These are phyloP conservation scores for Kondoa subrosea DNA, from an alignment of 768 basidiomycete species.

Conservation along the genomic window DNA sequence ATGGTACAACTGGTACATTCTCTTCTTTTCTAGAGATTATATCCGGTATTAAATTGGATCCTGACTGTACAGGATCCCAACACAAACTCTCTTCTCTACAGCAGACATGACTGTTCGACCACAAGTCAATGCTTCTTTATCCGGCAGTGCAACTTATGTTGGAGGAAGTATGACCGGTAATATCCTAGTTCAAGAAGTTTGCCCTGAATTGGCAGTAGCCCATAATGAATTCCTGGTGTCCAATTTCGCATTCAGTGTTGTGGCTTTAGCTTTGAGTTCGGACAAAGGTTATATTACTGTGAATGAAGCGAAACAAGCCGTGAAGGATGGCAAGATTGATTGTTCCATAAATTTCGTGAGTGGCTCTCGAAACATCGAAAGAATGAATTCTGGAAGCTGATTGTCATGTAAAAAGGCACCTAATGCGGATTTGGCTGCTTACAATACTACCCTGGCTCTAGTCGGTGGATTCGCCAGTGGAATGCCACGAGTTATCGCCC, in stretches of 20 bases:
- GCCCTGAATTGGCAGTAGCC: not conserved
- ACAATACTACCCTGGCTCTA: slow-evolving; percentile 3
- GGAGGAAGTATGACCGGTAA: not conserved
- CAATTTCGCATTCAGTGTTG: not conserved
- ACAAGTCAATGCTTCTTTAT: not conserved
- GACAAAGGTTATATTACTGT: not conserved
- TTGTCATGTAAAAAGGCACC: not conserved
- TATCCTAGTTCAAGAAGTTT: not conserved
- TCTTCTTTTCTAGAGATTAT: no score
- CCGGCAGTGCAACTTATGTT: not conserved
- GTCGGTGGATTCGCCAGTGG: slow-evolving; percentile 1
- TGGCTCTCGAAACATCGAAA: not conserved
- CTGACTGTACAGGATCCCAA: not conserved
- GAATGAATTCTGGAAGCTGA: not conserved
- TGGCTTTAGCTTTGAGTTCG: not conserved
- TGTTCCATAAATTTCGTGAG: not conserved
- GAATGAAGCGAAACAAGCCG: not conserved
- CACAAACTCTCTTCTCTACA: not conserved
- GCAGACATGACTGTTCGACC: not conserved
- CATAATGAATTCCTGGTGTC: not conserved
- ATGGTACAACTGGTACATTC: no score
- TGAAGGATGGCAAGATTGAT: not conserved
- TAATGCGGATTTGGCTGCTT: not conserved
- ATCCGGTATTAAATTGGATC: no score
- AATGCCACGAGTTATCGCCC: not conserved